Percentiles rank a stretch among this genome's conserved stretches.
phyloP scores from a whole-genome alignment of 495 filamentous ascomycete species.

The Xylaria palmicola region DNA sequence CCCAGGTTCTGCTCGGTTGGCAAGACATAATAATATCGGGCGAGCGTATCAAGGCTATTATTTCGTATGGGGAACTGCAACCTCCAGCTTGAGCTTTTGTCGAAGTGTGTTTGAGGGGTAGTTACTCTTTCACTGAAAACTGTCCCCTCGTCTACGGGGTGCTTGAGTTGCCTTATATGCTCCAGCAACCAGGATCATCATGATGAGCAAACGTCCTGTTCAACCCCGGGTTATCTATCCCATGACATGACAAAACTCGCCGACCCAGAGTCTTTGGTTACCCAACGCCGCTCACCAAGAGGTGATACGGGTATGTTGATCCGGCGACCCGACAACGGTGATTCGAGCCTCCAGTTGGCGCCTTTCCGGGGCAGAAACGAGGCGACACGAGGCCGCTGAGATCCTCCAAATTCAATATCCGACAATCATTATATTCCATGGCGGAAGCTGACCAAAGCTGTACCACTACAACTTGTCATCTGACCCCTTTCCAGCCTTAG shows the following conservation, averaged over 20 bases:
- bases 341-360: neutral
- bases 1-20: neutral
- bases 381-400: neutral
- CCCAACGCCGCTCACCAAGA: neutral
- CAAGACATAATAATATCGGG: constrained; percentile 1
- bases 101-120: neutral
- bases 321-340: neutral
- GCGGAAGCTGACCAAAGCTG: constrained; percentile 5
- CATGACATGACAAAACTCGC: neutral
- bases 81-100: neutral
- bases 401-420: neutral
- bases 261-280: constrained; percentile 10
- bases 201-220: neutral
- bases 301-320: neutral
- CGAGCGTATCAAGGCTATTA: neutral
- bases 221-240: neutral
- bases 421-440: neutral
- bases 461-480: constrained; percentile 13
- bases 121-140: neutral
- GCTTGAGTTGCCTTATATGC: constrained; percentile 8
- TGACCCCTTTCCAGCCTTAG: neutral
- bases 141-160: neutral
- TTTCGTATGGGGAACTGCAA: too few species aligned
- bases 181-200: neutral
- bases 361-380: constrained; percentile 8